Base-by-base conservation (phyloP, 2,329 filamentous ascomycete species). In the Exophiala aquamarina region DNA sequence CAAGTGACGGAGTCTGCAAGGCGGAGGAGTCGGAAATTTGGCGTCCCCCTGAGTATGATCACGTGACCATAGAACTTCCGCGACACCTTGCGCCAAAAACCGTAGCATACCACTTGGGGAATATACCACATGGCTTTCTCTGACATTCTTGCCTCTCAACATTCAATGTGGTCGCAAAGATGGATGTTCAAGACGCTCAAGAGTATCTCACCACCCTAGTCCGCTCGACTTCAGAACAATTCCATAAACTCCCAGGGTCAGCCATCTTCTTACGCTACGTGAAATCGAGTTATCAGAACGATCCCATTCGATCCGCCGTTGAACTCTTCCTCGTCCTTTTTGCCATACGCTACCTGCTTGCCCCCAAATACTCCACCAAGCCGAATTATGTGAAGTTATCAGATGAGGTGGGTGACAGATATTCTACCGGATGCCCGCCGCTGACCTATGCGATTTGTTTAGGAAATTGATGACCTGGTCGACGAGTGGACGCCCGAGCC, bases 401-500 rank as follows among this genome's bases (percentile, higher is more conserved):
- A 8, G 91, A 96, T 67, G 89, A 95, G 66, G 77, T 79, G 66
- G 49, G 67, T 60, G 23, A 19, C 35, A 6, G 35, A 7, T 18
- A 6, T 17, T 17, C 17, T 23, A 15, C 14, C 10, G 35, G 13
- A 6, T 38, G 14, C 6, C 5, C 6, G 35, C 5, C 8, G 19
- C 41, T 28, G 17, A 23, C 26, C 8, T 15, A 18, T 18, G 31
- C 6, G 13, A 4, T 52, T 50, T 26, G 23, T 26, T 17, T 55
- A 82, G 81, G 93, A 98, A 73, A 94, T 98, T 59, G 93, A 98
- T 63, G 93, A 98, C 63, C 72, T 98, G 49, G 87, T 98, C 34
- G 91, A 95, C 46, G 93, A 98, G 59, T 98, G 93, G 93, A 86
- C 83, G 6, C 94, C 93, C 0, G 93, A 98, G 69, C 91, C 93